Conservation (phyloP, 441 rosid species). For the Euphorbia schlechtendalii region DNA sequence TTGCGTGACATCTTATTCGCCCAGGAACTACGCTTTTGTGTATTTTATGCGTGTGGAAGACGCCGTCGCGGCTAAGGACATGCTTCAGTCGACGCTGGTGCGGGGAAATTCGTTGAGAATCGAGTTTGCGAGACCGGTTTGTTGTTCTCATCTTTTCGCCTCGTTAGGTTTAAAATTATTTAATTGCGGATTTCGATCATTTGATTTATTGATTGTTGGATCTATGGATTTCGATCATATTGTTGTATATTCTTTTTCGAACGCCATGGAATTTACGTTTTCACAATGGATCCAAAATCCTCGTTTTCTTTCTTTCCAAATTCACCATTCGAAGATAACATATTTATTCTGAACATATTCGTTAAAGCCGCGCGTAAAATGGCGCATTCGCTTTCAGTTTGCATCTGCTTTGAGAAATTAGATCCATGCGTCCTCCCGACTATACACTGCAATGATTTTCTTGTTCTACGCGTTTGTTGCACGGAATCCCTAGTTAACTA, state of each 20-base stretch:
- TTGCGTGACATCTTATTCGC: slow-evolving; percentile 48
- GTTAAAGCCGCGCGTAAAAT: too few relatives aligned
- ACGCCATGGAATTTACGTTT: background rate
- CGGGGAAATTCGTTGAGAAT: slow-evolving; percentile 56
- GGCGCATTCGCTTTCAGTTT: background rate
- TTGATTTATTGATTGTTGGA: background rate
- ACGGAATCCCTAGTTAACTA: too few relatives aligned
- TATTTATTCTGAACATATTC: too few relatives aligned
- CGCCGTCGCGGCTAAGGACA: slow-evolving; percentile 58
- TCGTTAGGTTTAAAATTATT: background rate
- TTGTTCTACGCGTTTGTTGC: too few relatives aligned
- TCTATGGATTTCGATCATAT: too few relatives aligned
- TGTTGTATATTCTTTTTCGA: background rate
- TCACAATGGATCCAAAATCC: background rate
- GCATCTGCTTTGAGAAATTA: background rate
- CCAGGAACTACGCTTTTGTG: slow-evolving; percentile 65
- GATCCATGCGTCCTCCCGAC: background rate
- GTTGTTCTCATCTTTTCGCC: slow-evolving; percentile 29
- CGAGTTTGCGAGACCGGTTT: slow-evolving; percentile 94
- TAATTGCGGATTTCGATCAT: background rate
- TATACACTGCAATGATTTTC: too few relatives aligned
- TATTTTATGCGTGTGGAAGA: slow-evolving; percentile 67
- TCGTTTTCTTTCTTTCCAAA: background rate
- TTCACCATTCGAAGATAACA: background rate
- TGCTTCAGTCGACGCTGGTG: slow-evolving; percentile 54